Percentiles rank a stretch among this genome's conserved stretches.
Evolutionary conservation across 306 rosid genomes (phyloP).

Genomic region (Clitoria ternatea): DNA sequence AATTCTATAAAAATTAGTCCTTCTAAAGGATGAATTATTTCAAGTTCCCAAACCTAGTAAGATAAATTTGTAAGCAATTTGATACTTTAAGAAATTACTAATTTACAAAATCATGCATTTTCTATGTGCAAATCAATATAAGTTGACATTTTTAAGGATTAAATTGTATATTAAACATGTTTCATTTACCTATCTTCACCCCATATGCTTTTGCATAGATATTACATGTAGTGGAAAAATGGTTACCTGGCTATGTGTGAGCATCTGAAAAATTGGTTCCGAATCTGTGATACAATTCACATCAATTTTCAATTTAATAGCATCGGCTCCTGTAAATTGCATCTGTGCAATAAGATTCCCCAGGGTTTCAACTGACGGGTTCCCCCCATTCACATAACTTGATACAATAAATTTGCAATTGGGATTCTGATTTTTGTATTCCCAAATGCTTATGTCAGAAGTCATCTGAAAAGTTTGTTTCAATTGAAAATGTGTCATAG

Average conservation of each 20-base stretch:
- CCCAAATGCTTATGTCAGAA: not conserved
- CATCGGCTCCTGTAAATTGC: constrained; percentile 34
- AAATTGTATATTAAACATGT: too few species aligned
- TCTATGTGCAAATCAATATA: too few species aligned
- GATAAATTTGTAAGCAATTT: too few species aligned
- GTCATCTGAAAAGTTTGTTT: constrained; percentile 8
- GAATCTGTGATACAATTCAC: constrained; percentile 35
- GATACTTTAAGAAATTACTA: too few species aligned
- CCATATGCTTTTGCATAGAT: not conserved
- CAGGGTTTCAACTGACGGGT: constrained; percentile 23
- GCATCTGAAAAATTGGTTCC: constrained; percentile 33
- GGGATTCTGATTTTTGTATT: not conserved
- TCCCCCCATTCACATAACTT: constrained; percentile 32
- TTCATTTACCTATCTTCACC: not conserved
- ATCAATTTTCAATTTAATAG: constrained; percentile 28
- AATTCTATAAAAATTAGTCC: too few species aligned
- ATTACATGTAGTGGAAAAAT: not conserved
- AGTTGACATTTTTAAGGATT: too few species aligned
- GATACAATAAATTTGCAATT: constrained; percentile 30
- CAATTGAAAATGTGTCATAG: not conserved
- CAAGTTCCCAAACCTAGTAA: too few species aligned
- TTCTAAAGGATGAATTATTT: too few species aligned
- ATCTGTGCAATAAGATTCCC: constrained; percentile 21
- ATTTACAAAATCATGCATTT: too few species aligned
- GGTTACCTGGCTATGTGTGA: constrained; percentile 37